Evolutionary conservation across 2,329 filamentous ascomycete species (phyloP).

Genomic region (Paecilomyces formosus): DNA sequence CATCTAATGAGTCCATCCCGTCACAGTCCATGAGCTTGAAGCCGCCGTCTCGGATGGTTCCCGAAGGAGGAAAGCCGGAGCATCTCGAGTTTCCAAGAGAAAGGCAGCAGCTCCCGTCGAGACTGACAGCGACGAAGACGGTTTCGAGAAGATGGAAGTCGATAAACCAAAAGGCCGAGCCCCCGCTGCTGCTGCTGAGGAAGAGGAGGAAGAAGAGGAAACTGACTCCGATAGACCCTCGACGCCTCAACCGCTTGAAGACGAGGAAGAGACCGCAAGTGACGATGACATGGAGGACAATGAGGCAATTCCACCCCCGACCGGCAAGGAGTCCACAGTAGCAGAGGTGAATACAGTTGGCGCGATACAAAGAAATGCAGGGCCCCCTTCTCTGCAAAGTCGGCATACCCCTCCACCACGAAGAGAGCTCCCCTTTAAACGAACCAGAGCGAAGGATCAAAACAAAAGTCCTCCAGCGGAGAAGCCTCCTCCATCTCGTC

Average conservation of each 20-base stretch:
- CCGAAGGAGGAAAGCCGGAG: conserved; percentile 7
- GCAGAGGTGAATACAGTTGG: background rate
- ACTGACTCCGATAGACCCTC: conserved; percentile 18
- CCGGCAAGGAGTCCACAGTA: conserved; percentile 1
- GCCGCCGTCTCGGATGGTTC: conserved; percentile 7
- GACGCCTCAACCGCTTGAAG: conserved; percentile 26
- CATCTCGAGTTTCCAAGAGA: conserved; percentile 18
- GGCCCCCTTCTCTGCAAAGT: conserved; percentile 6
- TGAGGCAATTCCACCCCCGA: background rate
- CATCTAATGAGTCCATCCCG: background rate
- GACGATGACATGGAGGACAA: conserved; percentile 17
- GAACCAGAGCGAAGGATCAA: conserved; percentile 4
- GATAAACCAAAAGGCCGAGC: conserved; percentile 12
- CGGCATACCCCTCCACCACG: conserved; percentile 27
- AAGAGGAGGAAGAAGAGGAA: conserved; percentile 10
- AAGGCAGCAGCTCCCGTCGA: conserved; percentile 13
- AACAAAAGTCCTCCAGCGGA: background rate
- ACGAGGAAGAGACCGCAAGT: conserved; percentile 20
- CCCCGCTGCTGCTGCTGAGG: background rate
- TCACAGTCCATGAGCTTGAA: conserved; percentile 20
- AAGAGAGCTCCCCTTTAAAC: conserved; percentile 35
- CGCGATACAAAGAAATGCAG: background rate
- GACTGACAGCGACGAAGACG: conserved; percentile 24
- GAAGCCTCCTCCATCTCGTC: background rate
- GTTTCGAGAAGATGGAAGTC: conserved; percentile 31